phyloP scores from a whole-genome alignment of 2,329 filamentous ascomycete species.

The Hypoxylon sp. region DNA sequence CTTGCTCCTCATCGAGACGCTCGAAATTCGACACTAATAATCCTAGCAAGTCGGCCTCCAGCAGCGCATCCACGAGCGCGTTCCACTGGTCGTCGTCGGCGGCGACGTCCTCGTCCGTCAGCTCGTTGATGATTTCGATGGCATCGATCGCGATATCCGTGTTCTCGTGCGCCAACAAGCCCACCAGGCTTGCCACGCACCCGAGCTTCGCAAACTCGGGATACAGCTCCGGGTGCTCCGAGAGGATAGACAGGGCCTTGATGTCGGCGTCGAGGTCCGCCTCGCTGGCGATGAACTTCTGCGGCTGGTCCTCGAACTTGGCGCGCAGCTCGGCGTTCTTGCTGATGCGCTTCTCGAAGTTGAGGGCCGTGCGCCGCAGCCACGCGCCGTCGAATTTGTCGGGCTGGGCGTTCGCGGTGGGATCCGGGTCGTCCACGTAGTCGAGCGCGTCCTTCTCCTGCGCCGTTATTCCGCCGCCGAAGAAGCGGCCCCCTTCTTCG shows the following conservation, averaged over 20 bases:
- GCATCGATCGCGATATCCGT: constrained; percentile 95
- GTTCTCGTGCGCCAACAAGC: constrained; percentile 91
- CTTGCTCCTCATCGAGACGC: constrained; percentile 79
- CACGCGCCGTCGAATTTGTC: constrained; percentile 87
- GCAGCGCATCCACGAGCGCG: constrained; percentile 73
- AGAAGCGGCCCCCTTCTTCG: constrained; percentile 95
- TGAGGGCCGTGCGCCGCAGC: constrained; percentile 83
- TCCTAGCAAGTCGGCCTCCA: constrained; percentile 77
- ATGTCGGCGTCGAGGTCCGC: constrained; percentile 91
- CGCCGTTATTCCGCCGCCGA: constrained; percentile 87
- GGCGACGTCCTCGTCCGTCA: constrained; percentile 92
- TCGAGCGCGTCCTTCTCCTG: constrained; percentile 87
- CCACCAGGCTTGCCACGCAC: constrained; percentile 71
- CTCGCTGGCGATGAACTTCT: constrained; percentile 60
- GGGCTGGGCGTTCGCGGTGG: constrained; percentile 56
- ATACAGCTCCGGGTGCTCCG: constrained; percentile 79
- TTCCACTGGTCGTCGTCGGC: constrained; percentile 86
- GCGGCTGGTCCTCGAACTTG: constrained; percentile 48
- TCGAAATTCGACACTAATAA: constrained; percentile 82
- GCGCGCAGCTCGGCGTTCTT: constrained; percentile 92
- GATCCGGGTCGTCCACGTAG: constrained; percentile 74
- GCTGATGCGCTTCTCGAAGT: constrained; percentile 89
- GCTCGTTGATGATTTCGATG: constrained; percentile 87
- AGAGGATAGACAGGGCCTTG: constrained; percentile 85
- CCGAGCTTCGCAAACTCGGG: constrained; percentile 50